Percentiles rank a stretch among this genome's conserved stretches.
Evolutionary conservation across 495 filamentous ascomycete genomes (phyloP).

Genomic region (Collariella sp.): DNA sequence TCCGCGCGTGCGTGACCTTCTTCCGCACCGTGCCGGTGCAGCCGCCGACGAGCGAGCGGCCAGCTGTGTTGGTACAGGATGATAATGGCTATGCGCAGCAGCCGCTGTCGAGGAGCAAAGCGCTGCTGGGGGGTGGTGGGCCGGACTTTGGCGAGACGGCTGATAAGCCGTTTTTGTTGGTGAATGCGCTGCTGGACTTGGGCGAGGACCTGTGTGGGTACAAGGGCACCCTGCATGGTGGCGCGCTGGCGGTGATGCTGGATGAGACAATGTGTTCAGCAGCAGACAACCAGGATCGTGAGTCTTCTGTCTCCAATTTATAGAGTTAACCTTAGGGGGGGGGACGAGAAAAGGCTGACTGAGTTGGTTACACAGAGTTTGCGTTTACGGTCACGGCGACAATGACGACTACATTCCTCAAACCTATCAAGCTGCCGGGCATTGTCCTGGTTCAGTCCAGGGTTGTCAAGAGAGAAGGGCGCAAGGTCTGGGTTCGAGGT

Average conservation of each 20-base stretch:
- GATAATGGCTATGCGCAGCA: not conserved
- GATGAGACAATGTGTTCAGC: conserved; percentile 22
- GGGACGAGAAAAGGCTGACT: not conserved
- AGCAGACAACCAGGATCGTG: conserved; percentile 14
- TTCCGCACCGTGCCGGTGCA: conserved; percentile 2
- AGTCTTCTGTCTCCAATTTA: not conserved
- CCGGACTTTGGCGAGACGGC: conserved; percentile 13
- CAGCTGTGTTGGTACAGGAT: not conserved
- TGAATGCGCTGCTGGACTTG: conserved; percentile 21
- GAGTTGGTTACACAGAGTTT: not conserved
- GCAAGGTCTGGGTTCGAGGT: conserved; percentile 18
- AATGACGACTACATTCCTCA: conserved; percentile 13
- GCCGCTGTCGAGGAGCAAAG: conserved; percentile 6
- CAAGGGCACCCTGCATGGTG: conserved; percentile 17
- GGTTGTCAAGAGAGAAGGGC: conserved; percentile 14
- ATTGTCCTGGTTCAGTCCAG: conserved; percentile 15
- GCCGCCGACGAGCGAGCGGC: not conserved
- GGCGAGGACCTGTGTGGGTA: conserved; percentile 18
- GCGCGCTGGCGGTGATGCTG: conserved; percentile 16
- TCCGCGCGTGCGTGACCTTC: conserved; percentile 19
- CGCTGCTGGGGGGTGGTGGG: conserved; percentile 14
- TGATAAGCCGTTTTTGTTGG: conserved; percentile 17
- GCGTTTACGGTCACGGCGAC: conserved; percentile 15
- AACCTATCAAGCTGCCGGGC: conserved; percentile 14
- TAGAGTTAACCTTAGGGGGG: not conserved